A percentile compares a stretch with the other conserved stretches of the same genome.
These are phyloP conservation scores for Nadsonia commutata DNA, from an alignment of 1,139 yeast genomes.

Conservation along the genomic window DNA sequence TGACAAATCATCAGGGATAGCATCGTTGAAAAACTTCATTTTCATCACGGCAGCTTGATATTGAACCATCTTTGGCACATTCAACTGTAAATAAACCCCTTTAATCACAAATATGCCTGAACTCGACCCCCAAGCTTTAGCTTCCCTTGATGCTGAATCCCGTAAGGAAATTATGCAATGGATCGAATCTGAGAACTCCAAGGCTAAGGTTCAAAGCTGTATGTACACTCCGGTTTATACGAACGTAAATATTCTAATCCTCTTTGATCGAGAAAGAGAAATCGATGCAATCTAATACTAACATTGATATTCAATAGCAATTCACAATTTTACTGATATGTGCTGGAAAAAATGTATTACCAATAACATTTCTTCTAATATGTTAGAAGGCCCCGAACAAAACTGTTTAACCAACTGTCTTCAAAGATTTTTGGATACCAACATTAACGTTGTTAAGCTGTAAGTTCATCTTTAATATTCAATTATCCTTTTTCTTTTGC, in stretches of 20 bases:
- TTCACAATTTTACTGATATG: slow-evolving; percentile 75
- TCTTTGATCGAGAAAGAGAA: too few species aligned
- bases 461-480: slow-evolving; percentile 12
- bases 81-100: too few species aligned
- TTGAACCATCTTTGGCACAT: too few species aligned
- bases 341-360: slow-evolving; percentile 80
- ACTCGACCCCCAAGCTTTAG: slow-evolving; percentile 44
- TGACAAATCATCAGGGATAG: too few species aligned
- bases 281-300: too few species aligned
- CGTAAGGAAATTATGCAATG: slow-evolving; percentile 63
- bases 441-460: slow-evolving; percentile 67
- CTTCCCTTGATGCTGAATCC: slow-evolving; percentile 52
- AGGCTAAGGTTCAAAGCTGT: slow-evolving; percentile 71
- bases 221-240: slow-evolving; percentile 7
- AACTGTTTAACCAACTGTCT: slow-evolving; percentile 68
- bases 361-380: slow-evolving; percentile 33
- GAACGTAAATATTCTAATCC: too few species aligned
- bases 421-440: slow-evolving; percentile 75
- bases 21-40: too few species aligned
- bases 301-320: too few species aligned
- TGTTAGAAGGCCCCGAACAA: slow-evolving; percentile 46
- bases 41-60: too few species aligned
- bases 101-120: slow-evolving; percentile 35
- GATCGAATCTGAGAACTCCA: slow-evolving; percentile 71
- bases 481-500: background rate